phyloP scores from a whole-genome alignment of 2,329 filamentous ascomycete species.

The Monosporascus sp. region DNA sequence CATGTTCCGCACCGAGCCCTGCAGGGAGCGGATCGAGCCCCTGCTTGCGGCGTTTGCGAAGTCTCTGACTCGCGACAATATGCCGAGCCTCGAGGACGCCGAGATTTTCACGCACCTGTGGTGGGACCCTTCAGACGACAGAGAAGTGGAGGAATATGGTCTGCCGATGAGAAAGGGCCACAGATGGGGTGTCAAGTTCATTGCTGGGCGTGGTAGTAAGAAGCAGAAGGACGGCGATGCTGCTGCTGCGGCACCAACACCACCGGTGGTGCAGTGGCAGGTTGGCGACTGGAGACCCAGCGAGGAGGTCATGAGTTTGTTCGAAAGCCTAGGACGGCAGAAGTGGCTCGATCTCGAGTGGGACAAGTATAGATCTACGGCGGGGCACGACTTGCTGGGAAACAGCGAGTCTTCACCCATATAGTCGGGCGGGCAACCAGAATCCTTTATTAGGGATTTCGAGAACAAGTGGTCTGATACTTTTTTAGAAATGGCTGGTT shows the following conservation, averaged over 20 bases:
- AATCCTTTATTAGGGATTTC: no score
- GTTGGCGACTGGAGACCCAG: constrained; percentile 19
- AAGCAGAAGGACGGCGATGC: constrained; percentile 2
- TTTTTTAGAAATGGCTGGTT: no score
- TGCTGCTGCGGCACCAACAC: neutral
- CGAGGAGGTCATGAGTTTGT: constrained; percentile 11
- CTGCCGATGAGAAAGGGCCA: neutral
- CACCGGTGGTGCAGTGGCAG: constrained; percentile 16
- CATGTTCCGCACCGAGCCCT: constrained; percentile 18
- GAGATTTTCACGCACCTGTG: constrained; percentile 17
- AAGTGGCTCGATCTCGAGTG: constrained; percentile 16
- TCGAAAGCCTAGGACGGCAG: constrained; percentile 14
- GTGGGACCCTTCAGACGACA: constrained; percentile 16
- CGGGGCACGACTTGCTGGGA: no score
- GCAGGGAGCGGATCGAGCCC: constrained; percentile 14
- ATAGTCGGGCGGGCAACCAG: no score
- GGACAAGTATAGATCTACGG: no score
- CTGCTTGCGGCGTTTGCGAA: constrained; percentile 17
- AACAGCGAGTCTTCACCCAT: no score
- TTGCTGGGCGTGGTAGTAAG: constrained; percentile 6
- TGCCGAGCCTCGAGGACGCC: constrained; percentile 17
- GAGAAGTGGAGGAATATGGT: constrained; percentile 1
- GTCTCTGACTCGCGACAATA: constrained; percentile 11
- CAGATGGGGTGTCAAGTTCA: constrained; percentile 16
- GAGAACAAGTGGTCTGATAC: no score